phyloP scores from a whole-genome alignment of 495 filamentous ascomycete species.

The Trypethelium eluteriae region DNA sequence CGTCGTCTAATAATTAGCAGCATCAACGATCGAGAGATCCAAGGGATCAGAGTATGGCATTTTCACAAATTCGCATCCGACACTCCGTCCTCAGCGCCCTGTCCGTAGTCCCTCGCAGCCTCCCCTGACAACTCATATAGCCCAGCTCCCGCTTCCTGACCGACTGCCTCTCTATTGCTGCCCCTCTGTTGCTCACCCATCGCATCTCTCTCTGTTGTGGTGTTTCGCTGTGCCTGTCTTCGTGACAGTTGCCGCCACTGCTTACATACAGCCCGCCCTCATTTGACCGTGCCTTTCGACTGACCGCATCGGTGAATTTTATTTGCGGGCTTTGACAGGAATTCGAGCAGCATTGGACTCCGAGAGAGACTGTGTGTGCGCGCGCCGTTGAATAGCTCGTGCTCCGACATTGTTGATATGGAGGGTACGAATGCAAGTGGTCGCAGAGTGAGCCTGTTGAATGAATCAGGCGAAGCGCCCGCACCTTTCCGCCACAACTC shows the following conservation, averaged over 20 bases:
- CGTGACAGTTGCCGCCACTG: background rate
- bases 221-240: background rate
- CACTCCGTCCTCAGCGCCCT: conserved; percentile 11
- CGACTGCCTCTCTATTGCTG: background rate
- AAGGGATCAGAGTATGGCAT: conserved; percentile 10
- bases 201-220: background rate
- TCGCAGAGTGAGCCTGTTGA: conserved; percentile 10
- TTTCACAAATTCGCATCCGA: conserved; percentile 8
- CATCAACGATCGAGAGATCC: conserved; percentile 13
- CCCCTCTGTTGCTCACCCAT: background rate
- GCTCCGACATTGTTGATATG: background rate
- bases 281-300: background rate
- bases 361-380: background rate
- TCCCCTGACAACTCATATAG: conserved; percentile 2
- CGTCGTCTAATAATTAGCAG: conserved; percentile 13
- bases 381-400: too few relatives aligned
- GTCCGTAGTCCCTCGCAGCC: conserved; percentile 8
- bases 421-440: conserved; percentile 13
- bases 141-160: background rate
- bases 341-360: background rate
- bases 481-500: conserved; percentile 15
- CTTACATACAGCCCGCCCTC: background rate
- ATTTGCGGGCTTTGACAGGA: background rate
- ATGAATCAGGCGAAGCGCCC: conserved; percentile 14
- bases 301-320: background rate